phyloP scores from a whole-genome alignment of 768 basidiomycete species.

The Trametes sanguinea region DNA sequence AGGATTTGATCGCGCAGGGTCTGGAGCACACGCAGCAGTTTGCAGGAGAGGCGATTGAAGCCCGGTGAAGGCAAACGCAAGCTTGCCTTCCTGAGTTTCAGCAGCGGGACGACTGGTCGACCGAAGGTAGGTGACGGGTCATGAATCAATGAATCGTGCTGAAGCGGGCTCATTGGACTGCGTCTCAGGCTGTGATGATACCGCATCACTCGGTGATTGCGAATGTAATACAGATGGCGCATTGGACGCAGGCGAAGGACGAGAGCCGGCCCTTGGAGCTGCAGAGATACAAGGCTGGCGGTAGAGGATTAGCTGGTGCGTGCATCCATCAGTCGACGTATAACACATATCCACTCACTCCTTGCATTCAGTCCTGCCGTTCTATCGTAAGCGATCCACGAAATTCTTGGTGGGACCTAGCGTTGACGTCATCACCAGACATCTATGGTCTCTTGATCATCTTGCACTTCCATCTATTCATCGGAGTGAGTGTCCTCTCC shows the following conservation, averaged over 20 bases:
- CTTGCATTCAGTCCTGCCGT: constrained; percentile 29
- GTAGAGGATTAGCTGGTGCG: constrained; percentile 56
- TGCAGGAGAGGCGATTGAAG: constrained; percentile 50
- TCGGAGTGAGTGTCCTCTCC: constrained; percentile 28
- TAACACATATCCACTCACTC: neutral
- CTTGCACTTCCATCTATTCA: constrained; percentile 33
- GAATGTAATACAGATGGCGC: constrained; percentile 36
- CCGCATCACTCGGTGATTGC: constrained; percentile 40
- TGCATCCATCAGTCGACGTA: neutral
- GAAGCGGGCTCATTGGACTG: constrained; percentile 35
- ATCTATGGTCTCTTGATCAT: constrained; percentile 40
- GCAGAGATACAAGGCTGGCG: constrained; percentile 52
- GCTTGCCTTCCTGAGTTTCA: constrained; percentile 72
- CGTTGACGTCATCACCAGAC: constrained; percentile 38
- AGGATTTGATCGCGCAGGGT: constrained; percentile 53
- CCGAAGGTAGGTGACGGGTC: constrained; percentile 56
- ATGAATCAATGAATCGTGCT: constrained; percentile 38
- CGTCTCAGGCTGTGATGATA: constrained; percentile 50
- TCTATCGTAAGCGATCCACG: constrained; percentile 29
- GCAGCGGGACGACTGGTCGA: constrained; percentile 74
- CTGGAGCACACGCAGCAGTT: constrained; percentile 41
- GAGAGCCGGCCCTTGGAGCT: constrained; percentile 42
- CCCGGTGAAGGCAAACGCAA: constrained; percentile 69
- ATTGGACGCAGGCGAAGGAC: constrained; percentile 24
- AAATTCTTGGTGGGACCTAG: neutral